Conservation (phyloP, 2,329 filamentous ascomycete genomes). For the Thielaviopsis ethacetica region DNA sequence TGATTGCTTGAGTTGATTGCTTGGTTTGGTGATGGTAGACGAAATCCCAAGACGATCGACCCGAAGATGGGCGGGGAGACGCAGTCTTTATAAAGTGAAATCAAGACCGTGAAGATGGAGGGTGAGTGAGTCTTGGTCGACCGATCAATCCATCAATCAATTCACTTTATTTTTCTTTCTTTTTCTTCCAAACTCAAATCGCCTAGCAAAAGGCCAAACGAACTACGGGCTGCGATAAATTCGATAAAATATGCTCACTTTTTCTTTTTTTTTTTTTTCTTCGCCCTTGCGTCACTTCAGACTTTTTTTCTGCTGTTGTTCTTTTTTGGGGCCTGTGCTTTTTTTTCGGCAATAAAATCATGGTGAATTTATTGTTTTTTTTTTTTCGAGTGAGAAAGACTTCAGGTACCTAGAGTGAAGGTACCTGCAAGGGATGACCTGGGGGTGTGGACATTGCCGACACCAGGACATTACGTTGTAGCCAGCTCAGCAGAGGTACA, state of each 20-base stretch:
- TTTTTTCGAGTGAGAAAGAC: neutral
- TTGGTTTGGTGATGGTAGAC: neutral
- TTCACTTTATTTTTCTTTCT: neutral
- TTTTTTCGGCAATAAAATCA: neutral
- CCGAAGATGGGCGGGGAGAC: neutral
- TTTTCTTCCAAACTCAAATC: neutral
- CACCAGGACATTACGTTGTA: neutral
- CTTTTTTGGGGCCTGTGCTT: neutral
- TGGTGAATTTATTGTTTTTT: neutral
- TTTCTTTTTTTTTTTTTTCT: neutral
- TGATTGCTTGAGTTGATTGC: neutral
- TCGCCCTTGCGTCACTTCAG: neutral
- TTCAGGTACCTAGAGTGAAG: neutral
- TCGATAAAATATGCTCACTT: neutral
- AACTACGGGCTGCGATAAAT: neutral
- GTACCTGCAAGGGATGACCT: neutral
- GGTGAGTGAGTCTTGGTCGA: neutral
- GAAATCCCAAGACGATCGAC: neutral
- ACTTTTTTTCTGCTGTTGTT: neutral
- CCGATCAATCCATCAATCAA: neutral
- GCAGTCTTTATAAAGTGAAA: neutral
- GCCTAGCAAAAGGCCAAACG: neutral
- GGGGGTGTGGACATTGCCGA: neutral
- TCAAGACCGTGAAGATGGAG: neutral
- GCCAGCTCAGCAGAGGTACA: neutral